Base-by-base conservation (phyloP, 2,329 filamentous ascomycete genomes). In the Stachybotrys chartarum region DNA sequence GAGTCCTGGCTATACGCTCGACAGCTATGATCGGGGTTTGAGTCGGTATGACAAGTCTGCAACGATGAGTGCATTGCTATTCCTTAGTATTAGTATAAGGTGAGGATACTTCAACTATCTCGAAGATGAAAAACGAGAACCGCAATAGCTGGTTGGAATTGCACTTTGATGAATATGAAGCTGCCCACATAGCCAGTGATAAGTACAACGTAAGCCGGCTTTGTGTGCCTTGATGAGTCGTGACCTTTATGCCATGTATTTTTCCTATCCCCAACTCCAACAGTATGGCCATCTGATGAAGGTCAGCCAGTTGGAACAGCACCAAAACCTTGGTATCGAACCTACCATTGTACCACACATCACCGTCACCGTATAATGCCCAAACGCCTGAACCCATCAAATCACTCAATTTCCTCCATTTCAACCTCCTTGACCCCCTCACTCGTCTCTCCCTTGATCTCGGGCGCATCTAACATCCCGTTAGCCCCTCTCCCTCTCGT, bases 331-430 rank as follows among this genome's bases (percentile, higher is more conserved):
- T 24, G 24, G 4, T 24, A 24, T 24, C 24, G 24, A 24, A 24
- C 24, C 24, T 24, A 24, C 24, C 5, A 7, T 16, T 46, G 12
- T 47, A 42, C 17, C 52, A 46, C 6, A 42, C 30, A 48, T 16
- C 45, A n/a, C 10, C 48, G 16, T 30, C 24, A 10, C 12, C 8
- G 24, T 45, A 53, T 53, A 47, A 17, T 17, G 17, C 10, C 45
- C 45, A 12, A 47, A 47, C 45, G 45, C 35, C 35, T 42, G 8
- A 24, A 47, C 11, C 8, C 18, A n/a, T 24, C 16, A 47, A 44
- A 47, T 54, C 32, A 64, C 57, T 60, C 54, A 53, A 65, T 61
- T 45, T 62, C 58, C 35, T 42, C 35, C 55, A 63, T 59, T 16
- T 59, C 59, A 24, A 54, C 59, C 52, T 62, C 63, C n/a, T 52